Conservation (phyloP, 352 stramenopile species). For the Globisporangium splendens region DNA sequence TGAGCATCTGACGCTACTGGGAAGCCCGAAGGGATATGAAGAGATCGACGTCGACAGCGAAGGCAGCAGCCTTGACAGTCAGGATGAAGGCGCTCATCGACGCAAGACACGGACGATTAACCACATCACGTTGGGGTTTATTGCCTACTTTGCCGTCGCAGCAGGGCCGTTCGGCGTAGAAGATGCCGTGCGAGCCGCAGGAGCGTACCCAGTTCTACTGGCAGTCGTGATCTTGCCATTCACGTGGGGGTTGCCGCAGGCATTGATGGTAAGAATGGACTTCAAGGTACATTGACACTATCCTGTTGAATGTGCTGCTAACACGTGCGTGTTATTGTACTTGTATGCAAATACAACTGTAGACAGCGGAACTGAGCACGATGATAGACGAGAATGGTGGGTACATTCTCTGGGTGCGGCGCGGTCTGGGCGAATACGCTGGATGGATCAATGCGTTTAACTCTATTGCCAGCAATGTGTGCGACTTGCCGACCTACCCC, state of each 20-base stretch:
- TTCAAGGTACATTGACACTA: neutral
- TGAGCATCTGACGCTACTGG: slow-evolving; percentile 41
- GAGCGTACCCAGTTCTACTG: slow-evolving; percentile 64
- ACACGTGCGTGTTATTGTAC: neutral
- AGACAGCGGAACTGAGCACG: slow-evolving; percentile 77
- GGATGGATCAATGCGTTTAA: slow-evolving; percentile 87
- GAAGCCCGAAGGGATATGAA: slow-evolving; percentile 43
- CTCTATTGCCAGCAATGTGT: slow-evolving; percentile 81
- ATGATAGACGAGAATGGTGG: slow-evolving; percentile 86
- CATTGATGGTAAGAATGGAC: slow-evolving; percentile 58
- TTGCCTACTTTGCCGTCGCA: slow-evolving; percentile 81
- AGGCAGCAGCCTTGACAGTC: slow-evolving; percentile 10
- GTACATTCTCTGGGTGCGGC: slow-evolving; percentile 85
- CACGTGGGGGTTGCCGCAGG: slow-evolving; percentile 80
- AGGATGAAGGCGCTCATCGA: slow-evolving; percentile 18
- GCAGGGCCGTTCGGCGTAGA: slow-evolving; percentile 78
- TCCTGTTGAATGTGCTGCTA: neutral
- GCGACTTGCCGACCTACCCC: slow-evolving; percentile 78
- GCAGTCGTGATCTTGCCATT: slow-evolving; percentile 73
- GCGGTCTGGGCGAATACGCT: slow-evolving; percentile 71
- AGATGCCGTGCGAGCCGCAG: slow-evolving; percentile 67
- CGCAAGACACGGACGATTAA: slow-evolving; percentile 69
- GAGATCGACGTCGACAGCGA: slow-evolving; percentile 27
- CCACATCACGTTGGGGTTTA: slow-evolving; percentile 79
- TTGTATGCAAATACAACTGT: neutral